Base-by-base conservation (phyloP, 257 asterid genomes). In the Nicotiana paniculata region DNA sequence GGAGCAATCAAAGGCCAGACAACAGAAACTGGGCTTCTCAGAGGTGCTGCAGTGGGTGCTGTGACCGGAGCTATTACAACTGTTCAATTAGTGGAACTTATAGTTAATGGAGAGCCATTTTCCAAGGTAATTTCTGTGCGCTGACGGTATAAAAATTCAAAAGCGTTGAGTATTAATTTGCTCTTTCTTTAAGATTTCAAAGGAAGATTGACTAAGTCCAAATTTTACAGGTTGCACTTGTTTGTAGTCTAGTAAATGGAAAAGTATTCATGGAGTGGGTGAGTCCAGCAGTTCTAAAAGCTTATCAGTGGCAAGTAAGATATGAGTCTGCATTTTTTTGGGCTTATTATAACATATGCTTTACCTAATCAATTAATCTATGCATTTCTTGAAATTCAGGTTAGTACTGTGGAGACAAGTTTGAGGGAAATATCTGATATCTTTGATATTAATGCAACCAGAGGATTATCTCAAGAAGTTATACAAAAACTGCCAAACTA, bases 221-320 rank as follows among this genome's bases (percentile, higher is more conserved):
- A 80, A 62, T 85, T 85, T 88, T 85, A 53, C 93, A 95, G 99
- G 91, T 93, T 67, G 99, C 98, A 55, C 88, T 95, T 18, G 86
- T 95, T 78, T 85, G 91, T 58, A 95, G 99, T 83, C 92, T 95
- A 82, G 90, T 93, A 51, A 89, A 95, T 57, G 99, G 98, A 82
- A 95, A 93, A 92, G 90, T 93, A 85, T 95, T 93, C 87, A 93
- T 92, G 97, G 99, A 95, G 84, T 95, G 98, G 99, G 99, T 95
- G 82, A 90, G 99, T 24, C 97, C 97, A 66, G 98, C 98, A n/a
- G 93, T 95, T 68, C 90, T 95, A 48, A 92, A 93, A 86, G 99
- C 99, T 46, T 95, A 95, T 72, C 98, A 90, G 72, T 95, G 98
- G 98, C 99, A 93, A 90, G 99, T 91, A 86, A 85, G 67, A 81